Evolutionary conservation across 257 asterid species (phyloP), one percentile per base, ranked within the genome.

Genomic region (Scutellaria barbata): DNA sequence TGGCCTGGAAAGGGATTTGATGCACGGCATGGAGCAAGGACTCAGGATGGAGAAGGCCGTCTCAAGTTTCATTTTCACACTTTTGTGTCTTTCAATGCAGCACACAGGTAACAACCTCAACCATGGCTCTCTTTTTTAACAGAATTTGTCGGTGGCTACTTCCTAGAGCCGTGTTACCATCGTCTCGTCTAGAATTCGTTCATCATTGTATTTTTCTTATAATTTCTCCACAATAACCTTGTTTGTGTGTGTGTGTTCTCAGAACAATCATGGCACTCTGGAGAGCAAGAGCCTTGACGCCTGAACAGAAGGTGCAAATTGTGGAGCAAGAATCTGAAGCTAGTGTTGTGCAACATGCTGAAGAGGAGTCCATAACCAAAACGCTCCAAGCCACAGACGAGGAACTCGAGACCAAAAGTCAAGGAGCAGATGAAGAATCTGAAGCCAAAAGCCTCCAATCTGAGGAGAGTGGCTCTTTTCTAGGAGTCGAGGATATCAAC

Each of bases 251-350:
- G 35, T 67, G 20, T 80, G 66, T 68, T 75, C 30, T 58, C 81
- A 94, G 98, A 85, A 92, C 98, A 70, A 89, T 95, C 81, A 88
- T 88, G 96, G 99, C 95, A 53, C 82, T 92, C 18, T 92, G 99
- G 99, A 92, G 74, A 75, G 97, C 98, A 37, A 82, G 97, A 82
- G 89, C 98, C 64, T 81, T 95, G 82, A 92, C 89, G 64, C 99
- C 95, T 6, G 99, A 89, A 83, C 97, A 95, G 83, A 95, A 92
- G 89, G 96, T 85, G 41, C 95, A 77, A 80, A 84, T 95, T 55
- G 86, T 86, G 68, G 99, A 92, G 73, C 93, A 88, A 72, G 94
- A 88, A 82, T 73, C 92, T 22, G 87, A 89, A 77, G 87, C 83
- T 17, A 89, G 73, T 77, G 80, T 65, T 56, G 83, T 83, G 45